A percentile compares a stretch with the other conserved stretches of the same genome.
phyloP scores from a whole-genome alignment of 768 basidiomycete genomes.

The Mrakia frigida region DNA sequence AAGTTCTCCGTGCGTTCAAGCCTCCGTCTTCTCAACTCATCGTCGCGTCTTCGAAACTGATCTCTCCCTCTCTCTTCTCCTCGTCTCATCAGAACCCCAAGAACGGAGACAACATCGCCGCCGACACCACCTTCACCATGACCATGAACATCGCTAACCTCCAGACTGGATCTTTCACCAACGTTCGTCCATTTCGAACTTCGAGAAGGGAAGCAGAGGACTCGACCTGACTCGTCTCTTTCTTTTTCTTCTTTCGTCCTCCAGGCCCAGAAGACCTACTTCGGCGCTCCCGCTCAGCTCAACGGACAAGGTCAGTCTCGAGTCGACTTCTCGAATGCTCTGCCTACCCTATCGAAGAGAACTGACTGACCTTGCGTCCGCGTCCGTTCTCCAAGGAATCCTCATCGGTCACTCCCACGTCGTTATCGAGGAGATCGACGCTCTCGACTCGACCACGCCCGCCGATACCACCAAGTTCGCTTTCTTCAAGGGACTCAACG shows the following conservation, averaged over 20 bases:
- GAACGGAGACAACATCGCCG: conserved; percentile 45
- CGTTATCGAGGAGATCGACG: conserved; percentile 52
- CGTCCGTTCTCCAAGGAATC: conserved; percentile 44
- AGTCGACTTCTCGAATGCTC: background rate
- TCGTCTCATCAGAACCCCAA: conserved; percentile 8
- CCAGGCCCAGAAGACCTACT: conserved; percentile 21
- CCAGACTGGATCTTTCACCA: conserved; percentile 22
- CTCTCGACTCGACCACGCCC: conserved; percentile 50
- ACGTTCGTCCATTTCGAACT: conserved; percentile 25
- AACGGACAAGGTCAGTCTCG: background rate
- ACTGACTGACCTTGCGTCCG: too few species aligned
- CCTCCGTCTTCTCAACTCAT: background rate
- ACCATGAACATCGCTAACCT: conserved; percentile 48
- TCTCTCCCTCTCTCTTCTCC: background rate
- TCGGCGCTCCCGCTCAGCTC: conserved; percentile 20
- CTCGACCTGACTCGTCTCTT: background rate
- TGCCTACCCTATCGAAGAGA: background rate
- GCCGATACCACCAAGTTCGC: conserved; percentile 54
- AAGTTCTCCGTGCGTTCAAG: conserved; percentile 39
- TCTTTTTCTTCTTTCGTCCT: background rate
- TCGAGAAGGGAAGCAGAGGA: conserved; percentile 45
- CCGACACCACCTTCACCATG: conserved; percentile 54
- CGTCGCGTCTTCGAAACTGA: background rate
- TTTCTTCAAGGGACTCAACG: conserved; percentile 50
- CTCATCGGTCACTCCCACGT: conserved; percentile 60